Base-by-base conservation (phyloP, 2,329 filamentous ascomycete species). In the Alternaria dauci region DNA sequence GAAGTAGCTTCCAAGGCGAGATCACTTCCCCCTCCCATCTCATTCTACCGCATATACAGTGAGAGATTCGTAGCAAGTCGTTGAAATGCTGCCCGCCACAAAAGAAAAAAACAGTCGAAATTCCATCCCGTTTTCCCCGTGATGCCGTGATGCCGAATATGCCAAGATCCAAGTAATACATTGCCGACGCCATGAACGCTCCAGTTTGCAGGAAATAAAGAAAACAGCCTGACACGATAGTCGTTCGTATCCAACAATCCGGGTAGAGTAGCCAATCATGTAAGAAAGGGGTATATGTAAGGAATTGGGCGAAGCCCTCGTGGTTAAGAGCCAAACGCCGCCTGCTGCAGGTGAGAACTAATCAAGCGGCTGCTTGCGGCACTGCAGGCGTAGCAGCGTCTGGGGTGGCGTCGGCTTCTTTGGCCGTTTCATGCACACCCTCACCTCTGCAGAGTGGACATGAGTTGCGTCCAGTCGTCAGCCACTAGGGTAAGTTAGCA, bases 391-490 rank as follows among this genome's bases (percentile, higher is more conserved):
- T 25, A 44, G 55, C 14, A 43, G 52, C 39, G 39, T 56, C 62
- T 50, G 66, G 42, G 36, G 53, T 43, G 52, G 62, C 58, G 61
- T 67, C 58, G 56, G 63, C 56, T 12, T 55, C 65, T 58, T 57
- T 64, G 53, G 68, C 62, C 57, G 79, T 82, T 66, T 87, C 85
- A 39, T 85, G 81, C 6, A 88, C 86, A 34, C 86, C 86, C 71
- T 86, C 83, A 38, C 85, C 85, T 70, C 87, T 81, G 71, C 87
- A 89, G 25, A 89, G 80, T 3, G 87, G 87, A 70, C 87, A 89
- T 4, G 86, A 88, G 71, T 89, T 89, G 57, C 87, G 86, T 52
- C 87, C 87, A 58, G 88, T 90, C 18, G 87, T 90, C 47, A 91
- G 80, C 88, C 88, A 91, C 87, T 90, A 61, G 30, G 8, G 5